A percentile compares a stretch with the other conserved stretches of the same genome.
phyloP scores from a whole-genome alignment of 1,284 basidiomycete species.

The Inonotus obliquus region DNA sequence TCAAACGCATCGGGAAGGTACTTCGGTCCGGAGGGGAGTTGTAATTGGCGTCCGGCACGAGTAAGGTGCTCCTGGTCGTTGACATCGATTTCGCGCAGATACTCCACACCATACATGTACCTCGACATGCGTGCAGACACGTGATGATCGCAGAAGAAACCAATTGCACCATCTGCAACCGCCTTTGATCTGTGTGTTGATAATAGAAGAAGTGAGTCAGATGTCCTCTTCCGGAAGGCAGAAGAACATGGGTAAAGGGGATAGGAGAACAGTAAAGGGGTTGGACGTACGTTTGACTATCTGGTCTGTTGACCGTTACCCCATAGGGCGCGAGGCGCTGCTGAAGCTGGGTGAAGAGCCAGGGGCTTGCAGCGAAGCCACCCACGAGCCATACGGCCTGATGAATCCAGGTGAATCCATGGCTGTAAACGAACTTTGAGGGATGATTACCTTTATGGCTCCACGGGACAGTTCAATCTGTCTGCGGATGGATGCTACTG shows the following conservation, averaged over 20 bases:
- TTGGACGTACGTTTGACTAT: constrained; percentile 61
- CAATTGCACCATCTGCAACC: constrained; percentile 74
- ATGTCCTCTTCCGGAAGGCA: neutral
- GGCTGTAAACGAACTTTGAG: neutral
- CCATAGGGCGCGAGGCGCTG: constrained; percentile 50
- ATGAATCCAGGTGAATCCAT: neutral
- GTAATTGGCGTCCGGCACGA: constrained; percentile 60
- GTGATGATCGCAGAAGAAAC: constrained; percentile 78
- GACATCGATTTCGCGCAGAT: constrained; percentile 59
- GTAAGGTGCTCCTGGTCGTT: constrained; percentile 60
- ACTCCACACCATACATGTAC: constrained; percentile 79
- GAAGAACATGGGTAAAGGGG: constrained; percentile 4
- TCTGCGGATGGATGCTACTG: constrained; percentile 59
- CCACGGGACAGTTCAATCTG: constrained; percentile 65
- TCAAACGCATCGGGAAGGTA: constrained; percentile 74
- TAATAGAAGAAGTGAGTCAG: neutral
- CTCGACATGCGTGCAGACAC: constrained; percentile 72
- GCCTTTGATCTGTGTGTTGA: constrained; percentile 57
- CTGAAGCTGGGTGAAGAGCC: constrained; percentile 71
- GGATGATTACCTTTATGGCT: constrained; percentile 50
- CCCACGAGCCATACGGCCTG: constrained; percentile 75
- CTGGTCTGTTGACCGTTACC: constrained; percentile 65
- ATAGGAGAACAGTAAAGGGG: too few relatives aligned
- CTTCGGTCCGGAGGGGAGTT: constrained; percentile 69
- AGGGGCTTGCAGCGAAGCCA: constrained; percentile 74